Evolutionary conservation across 768 basidiomycete genomes (phyloP), one percentile per base, ranked within the genome.

Genomic region (Postia placenta): DNA sequence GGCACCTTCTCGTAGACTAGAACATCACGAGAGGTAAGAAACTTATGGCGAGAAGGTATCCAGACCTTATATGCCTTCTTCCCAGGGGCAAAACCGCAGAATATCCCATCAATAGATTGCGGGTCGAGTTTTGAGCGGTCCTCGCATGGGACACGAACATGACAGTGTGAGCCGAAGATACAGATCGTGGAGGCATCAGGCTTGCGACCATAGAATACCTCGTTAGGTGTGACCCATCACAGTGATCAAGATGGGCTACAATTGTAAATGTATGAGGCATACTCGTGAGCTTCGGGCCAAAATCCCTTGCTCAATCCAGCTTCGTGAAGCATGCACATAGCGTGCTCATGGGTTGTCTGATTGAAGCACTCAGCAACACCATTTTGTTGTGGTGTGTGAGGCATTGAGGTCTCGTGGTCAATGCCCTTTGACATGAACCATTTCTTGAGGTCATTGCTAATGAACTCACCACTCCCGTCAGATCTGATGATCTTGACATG

Each of bases 401-500:
- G 50, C 11, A 55, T 56, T 2, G 56, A 58, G 5, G 48, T 54
- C 23, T 64, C 51, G 28, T 56, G 50, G 5, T 37, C 27, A 20
- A 63, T 60, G 0, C 57, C 55, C 17, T 56, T 51, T 2, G 25
- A 45, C 2, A 25, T 4, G 0, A 60, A 46, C 48, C 49, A 61
- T 1, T n/a, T 26, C 0, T 36, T 14, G 30, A 53, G 50, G 6
- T 22, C 42, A 4, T 7, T 37, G 7, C 20, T 47, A 9, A 47
- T 25, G 33, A 58, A 67, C 52, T 69, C 60, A 0, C 59, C 55
- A 6, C 64, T 60, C 26, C 55, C 53, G 45, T 69, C 57, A 4
- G 36, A 47, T 6, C 56, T 47, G 1, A 67, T 25, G 11, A 22
- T 26, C 33, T 67, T 60, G 11, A 62, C 1, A 36, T 35, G 27